These are phyloP conservation scores for Linnemannia elongata DNA, from an alignment of 192 early-diverging fungal species.

Conservation along the genomic window DNA sequence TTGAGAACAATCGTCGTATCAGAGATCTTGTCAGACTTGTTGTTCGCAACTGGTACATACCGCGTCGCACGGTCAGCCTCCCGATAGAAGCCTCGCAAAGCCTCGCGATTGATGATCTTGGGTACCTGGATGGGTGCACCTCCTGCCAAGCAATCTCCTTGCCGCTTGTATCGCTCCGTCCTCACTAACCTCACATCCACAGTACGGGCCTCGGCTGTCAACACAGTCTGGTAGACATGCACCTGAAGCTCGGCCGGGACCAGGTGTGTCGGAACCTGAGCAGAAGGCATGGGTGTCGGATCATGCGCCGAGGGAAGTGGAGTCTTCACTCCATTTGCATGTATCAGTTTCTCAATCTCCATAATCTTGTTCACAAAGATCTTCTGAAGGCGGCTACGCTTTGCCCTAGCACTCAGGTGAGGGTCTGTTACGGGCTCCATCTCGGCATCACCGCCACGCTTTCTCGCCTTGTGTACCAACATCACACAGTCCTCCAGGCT, in stretches of 20 bases:
- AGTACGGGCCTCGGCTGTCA: slow-evolving; percentile 25
- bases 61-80: slow-evolving; percentile 13
- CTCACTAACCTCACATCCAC: slow-evolving; percentile 29
- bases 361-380: slow-evolving; percentile 5
- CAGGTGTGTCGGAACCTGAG: slow-evolving; percentile 24
- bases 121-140: slow-evolving; percentile 34
- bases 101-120: slow-evolving; percentile 23
- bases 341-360: neutral
- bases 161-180: slow-evolving; percentile 36
- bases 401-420: no score
- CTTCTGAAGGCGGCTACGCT: neutral
- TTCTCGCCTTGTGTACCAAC: neutral
- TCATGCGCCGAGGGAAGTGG: slow-evolving; percentile 7
- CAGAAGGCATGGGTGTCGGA: slow-evolving; percentile 13
- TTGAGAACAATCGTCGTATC: neutral
- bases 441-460: neutral
- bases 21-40: neutral
- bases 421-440: no score
- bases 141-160: slow-evolving; percentile 32
- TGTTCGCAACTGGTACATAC: neutral
- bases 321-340: neutral
- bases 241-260: slow-evolving; percentile 36
- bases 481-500: slow-evolving; percentile 14
- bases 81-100: slow-evolving; percentile 29
- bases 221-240: slow-evolving; percentile 37